Evolutionary conservation across 495 filamentous ascomycete species (phyloP).

Genomic region (Apodospora peruviana): DNA sequence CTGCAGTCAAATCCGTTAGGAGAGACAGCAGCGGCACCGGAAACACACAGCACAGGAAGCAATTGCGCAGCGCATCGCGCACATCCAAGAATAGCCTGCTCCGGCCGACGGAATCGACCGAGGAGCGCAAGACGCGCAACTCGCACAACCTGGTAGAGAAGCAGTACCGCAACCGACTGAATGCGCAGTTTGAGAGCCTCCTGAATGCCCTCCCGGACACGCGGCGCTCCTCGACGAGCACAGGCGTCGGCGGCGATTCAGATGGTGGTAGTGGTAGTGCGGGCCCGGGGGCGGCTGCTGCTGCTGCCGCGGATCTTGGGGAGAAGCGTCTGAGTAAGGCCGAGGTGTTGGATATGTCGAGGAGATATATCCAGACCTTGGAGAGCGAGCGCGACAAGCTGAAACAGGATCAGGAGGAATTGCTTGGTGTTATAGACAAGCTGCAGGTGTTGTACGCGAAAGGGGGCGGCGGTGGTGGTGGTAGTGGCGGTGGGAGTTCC

Average conservation of each 20-base stretch:
- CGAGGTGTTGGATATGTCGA: slow-evolving; percentile 42
- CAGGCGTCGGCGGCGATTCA: slow-evolving; percentile 16
- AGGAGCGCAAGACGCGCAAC: slow-evolving; percentile 36
- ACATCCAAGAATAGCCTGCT: slow-evolving; percentile 33
- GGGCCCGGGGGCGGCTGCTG: background rate
- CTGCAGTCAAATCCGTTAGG: slow-evolving; percentile 36
- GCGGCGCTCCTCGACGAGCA: slow-evolving; percentile 18
- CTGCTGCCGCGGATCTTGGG: slow-evolving; percentile 14
- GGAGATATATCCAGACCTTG: slow-evolving; percentile 33
- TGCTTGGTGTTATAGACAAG: slow-evolving; percentile 22
- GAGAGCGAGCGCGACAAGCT: slow-evolving; percentile 32
- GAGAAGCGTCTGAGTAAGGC: slow-evolving; percentile 41
- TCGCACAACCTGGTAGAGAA: slow-evolving; percentile 46
- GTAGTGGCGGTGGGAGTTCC: background rate
- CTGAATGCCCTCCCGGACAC: slow-evolving; percentile 36
- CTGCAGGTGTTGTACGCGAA: slow-evolving; percentile 13
- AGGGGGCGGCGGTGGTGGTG: background rate
- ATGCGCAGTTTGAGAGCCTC: slow-evolving; percentile 40
- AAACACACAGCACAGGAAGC: slow-evolving; percentile 32
- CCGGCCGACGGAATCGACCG: slow-evolving; percentile 26
- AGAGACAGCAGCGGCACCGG: slow-evolving; percentile 65
- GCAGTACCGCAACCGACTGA: slow-evolving; percentile 44
- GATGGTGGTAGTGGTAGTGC: background rate
- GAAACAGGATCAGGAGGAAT: slow-evolving; percentile 29
- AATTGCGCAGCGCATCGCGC: slow-evolving; percentile 36